phyloP scores from a whole-genome alignment of 306 rosid species.

The Carpinus viminea region DNA sequence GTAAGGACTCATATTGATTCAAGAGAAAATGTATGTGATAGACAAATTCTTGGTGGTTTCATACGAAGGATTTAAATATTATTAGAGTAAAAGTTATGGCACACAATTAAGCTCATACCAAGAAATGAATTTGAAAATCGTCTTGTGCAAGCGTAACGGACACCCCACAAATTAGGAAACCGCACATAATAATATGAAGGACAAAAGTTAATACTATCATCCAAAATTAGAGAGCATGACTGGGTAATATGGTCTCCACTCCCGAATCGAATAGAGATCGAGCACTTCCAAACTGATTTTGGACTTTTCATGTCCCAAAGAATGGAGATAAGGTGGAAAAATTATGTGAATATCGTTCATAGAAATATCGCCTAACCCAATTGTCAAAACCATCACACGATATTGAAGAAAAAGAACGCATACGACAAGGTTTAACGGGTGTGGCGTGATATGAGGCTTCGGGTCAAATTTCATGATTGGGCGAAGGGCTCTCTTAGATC shows the following conservation, averaged over 20 bases:
- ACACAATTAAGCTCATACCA: not conserved
- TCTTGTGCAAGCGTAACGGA: constrained; percentile 25
- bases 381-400: constrained; percentile 6
- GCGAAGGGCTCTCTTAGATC: too few relatives aligned
- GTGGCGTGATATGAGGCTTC: too few relatives aligned
- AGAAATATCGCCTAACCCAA: not conserved
- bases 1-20: too few relatives aligned
- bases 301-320: constrained; percentile 2
- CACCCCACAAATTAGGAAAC: constrained; percentile 15
- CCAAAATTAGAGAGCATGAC: constrained; percentile 10
- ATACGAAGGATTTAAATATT: not conserved
- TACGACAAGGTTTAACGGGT: too few relatives aligned
- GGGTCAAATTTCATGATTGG: too few relatives aligned
- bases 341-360: constrained; percentile 3
- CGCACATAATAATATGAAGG: constrained; percentile 21
- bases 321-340: constrained; percentile 5
- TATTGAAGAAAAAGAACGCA: too few relatives aligned
- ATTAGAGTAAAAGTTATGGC: not conserved
- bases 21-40: too few relatives aligned
- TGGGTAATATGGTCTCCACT: not conserved
- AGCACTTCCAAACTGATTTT: constrained; percentile 27
- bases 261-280: not conserved
- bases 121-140: constrained; percentile 19
- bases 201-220: not conserved
- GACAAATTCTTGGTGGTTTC: too few relatives aligned